A percentile compares a stretch with the other conserved stretches of the same genome.
These are phyloP conservation scores for Paraphaeosphaeria sporulosa DNA, from an alignment of 2,329 filamentous ascomycete genomes.

Conservation along the genomic window DNA sequence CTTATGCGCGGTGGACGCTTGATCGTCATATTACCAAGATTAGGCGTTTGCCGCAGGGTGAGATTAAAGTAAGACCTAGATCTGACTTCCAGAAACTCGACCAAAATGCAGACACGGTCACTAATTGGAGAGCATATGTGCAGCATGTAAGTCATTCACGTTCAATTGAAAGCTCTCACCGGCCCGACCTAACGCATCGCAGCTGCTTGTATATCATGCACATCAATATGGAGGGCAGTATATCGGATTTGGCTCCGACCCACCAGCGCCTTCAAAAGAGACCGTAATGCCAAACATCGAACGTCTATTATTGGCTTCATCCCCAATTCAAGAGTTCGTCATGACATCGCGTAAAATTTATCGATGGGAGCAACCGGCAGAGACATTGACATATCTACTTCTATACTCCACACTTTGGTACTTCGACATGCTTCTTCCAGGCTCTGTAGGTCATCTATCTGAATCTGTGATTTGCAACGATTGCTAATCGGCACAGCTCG, in stretches of 20 bases:
- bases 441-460: constrained; percentile 27
- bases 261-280: constrained; percentile 40
- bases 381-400: constrained; percentile 40
- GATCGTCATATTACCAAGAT: constrained; percentile 48
- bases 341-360: constrained; percentile 47
- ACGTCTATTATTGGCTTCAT: constrained; percentile 48
- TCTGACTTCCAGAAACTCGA: constrained; percentile 35
- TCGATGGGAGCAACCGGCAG: constrained; percentile 43
- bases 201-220: constrained; percentile 40
- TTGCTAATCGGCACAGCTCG: constrained; percentile 22
- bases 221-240: constrained; percentile 49
- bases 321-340: constrained; percentile 45
- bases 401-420: constrained; percentile 38
- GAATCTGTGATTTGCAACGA: not conserved
- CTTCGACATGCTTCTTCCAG: constrained; percentile 37
- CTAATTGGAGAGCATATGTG: constrained; percentile 42
- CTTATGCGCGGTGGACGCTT: constrained; percentile 47
- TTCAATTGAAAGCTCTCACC: not conserved
- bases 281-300: constrained; percentile 47
- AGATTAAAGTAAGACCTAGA: constrained; percentile 26
- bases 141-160: constrained; percentile 28
- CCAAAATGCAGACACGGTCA: constrained; percentile 17
- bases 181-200: constrained; percentile 11
- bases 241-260: constrained; percentile 42
- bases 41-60: constrained; percentile 32